Percentiles rank a stretch among this genome's conserved stretches.
These are phyloP conservation scores for Papiliotrema fonsecae DNA, from an alignment of 1,284 basidiomycete species.

Conservation along the genomic window DNA sequence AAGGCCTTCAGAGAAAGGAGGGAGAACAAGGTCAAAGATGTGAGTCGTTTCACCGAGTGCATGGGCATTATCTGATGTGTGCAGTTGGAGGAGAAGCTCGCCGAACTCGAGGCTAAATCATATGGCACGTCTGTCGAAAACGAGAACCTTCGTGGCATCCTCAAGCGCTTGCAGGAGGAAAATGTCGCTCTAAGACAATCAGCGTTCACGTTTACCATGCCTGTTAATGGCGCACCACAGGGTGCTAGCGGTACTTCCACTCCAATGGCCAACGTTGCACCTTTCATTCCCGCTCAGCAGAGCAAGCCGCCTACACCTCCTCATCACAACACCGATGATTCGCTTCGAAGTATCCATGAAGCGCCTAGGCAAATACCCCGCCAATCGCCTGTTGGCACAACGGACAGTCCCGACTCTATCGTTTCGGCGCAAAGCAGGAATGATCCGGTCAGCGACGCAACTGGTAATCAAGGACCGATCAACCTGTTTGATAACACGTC, in stretches of 20 bases:
- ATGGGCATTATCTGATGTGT: background rate
- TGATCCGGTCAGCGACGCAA: slow-evolving; percentile 1
- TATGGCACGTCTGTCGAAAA: slow-evolving; percentile 45
- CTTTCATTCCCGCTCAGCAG: slow-evolving; percentile 9
- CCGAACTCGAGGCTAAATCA: slow-evolving; percentile 43
- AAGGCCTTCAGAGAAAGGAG: slow-evolving; percentile 49
- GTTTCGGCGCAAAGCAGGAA: slow-evolving; percentile 21
- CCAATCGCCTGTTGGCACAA: slow-evolving; percentile 8
- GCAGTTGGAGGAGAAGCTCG: slow-evolving; percentile 47
- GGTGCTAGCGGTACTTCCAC: slow-evolving; percentile 5
- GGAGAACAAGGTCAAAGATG: slow-evolving; percentile 47
- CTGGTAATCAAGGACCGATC: background rate
- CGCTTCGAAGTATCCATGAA: slow-evolving; percentile 32
- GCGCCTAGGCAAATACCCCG: slow-evolving; percentile 17
- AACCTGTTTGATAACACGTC: slow-evolving; percentile 3
- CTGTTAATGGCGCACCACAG: slow-evolving; percentile 18
- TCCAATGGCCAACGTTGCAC: background rate
- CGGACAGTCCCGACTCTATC: slow-evolving; percentile 33
- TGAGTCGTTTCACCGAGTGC: slow-evolving; percentile 17
- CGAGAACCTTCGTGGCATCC: slow-evolving; percentile 46
- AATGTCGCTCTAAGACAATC: slow-evolving; percentile 46
- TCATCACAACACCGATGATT: slow-evolving; percentile 27
- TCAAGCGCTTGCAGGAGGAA: slow-evolving; percentile 47
- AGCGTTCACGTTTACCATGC: slow-evolving; percentile 47
- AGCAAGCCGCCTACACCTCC: slow-evolving; percentile 39